A percentile compares a stretch with the other conserved stretches of the same genome.
Conservation (phyloP, 148 eudicot genomes). For the Oxyria digyna region DNA sequence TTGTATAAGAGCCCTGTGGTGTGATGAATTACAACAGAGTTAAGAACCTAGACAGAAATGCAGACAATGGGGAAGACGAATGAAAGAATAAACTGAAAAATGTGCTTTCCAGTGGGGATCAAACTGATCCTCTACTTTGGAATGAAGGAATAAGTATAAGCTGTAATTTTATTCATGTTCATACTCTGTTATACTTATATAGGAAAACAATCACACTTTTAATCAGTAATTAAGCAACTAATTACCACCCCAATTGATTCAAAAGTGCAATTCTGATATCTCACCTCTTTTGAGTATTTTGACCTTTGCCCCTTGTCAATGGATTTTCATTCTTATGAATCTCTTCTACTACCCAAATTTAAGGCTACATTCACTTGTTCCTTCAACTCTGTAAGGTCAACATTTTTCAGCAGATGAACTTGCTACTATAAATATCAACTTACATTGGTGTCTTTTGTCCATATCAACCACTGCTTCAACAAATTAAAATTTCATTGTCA, state of each 20-base stretch:
- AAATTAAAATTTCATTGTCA: no score
- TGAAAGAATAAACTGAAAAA: not conserved
- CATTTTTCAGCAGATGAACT: not conserved
- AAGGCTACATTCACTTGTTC: constrained; percentile 2
- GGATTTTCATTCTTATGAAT: not conserved
- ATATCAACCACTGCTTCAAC: no score
- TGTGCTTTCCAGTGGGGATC: constrained; percentile 3
- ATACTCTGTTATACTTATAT: not conserved
- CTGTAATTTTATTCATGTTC: not conserved
- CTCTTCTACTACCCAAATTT: not conserved
- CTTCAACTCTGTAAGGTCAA: not conserved
- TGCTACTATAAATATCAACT: not conserved
- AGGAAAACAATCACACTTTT: not conserved
- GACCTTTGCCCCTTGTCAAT: constrained; percentile 3
- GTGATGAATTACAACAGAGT: not conserved
- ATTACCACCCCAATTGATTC: not conserved
- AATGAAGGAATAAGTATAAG: not conserved
- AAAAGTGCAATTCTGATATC: not conserved
- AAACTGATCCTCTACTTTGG: not conserved
- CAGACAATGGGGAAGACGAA: not conserved
- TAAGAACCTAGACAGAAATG: constrained; percentile 3
- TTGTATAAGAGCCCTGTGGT: not conserved
- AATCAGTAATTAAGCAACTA: not conserved
- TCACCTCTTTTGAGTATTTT: not conserved
- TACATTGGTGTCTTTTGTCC: not conserved